Evolutionary conservation across 202 grass and related monocot genomes (phyloP).

Genomic region (Sporobolus alterniflorus): DNA sequence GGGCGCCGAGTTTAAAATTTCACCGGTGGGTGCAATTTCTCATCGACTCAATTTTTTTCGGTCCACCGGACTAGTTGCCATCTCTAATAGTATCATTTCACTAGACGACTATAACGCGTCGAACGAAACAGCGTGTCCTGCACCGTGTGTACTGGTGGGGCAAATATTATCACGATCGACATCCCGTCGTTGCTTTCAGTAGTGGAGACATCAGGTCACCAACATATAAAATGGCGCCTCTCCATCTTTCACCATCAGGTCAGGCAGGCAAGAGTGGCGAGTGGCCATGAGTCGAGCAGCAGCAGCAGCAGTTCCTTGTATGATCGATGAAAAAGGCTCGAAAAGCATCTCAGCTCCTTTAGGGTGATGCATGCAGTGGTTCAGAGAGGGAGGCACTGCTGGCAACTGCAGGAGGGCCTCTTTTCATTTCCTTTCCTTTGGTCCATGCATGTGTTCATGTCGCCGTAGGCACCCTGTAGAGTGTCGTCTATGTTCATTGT

Average conservation of each 20-base stretch:
- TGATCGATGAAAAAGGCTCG: constrained; percentile 35
- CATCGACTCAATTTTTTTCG: constrained; percentile 10
- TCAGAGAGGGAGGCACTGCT: not conserved
- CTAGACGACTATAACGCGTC: too few relatives aligned
- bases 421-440: not conserved
- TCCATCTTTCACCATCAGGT: constrained; percentile 32
- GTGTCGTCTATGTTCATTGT: not conserved
- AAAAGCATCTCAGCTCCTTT: constrained; percentile 27
- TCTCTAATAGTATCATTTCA: not conserved
- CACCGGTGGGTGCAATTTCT: too few relatives aligned
- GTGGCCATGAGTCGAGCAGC: constrained; percentile 21
- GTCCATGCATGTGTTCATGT: constrained; percentile 44
- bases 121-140: not conserved
- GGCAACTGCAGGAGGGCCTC: constrained; percentile 17
- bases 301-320: not conserved
- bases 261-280: constrained; percentile 23
- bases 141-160: not conserved
- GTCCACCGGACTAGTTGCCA: not conserved
- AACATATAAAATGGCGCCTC: constrained; percentile 6
- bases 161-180: constrained; percentile 14
- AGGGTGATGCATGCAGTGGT: not conserved
- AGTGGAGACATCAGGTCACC: constrained; percentile 14
- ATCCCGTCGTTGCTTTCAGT: not conserved
- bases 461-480: constrained; percentile 19
- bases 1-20: too few relatives aligned